These are phyloP conservation scores for Talaromyces sp. DNA, from an alignment of 2,329 filamentous ascomycete genomes.

Conservation along the genomic window DNA sequence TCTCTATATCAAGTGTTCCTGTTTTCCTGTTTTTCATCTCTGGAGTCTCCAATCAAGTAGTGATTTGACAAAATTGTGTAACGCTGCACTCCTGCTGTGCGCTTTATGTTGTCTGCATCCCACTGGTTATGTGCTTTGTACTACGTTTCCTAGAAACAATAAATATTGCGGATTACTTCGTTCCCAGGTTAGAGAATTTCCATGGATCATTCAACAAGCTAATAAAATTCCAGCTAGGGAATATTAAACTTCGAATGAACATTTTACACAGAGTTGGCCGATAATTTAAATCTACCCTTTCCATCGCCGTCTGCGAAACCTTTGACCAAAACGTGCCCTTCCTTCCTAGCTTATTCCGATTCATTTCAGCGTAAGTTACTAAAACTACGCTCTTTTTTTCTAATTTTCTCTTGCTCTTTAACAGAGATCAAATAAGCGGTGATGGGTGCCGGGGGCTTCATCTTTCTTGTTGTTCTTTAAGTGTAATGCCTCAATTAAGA, in stretches of 20 bases:
- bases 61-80: neutral
- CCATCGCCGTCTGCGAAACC: conserved; percentile 20
- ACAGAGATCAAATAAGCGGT: conserved; percentile 26
- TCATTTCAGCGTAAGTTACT: conserved; percentile 48
- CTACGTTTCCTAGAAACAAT: neutral
- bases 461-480: conserved; percentile 16
- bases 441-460: conserved; percentile 15
- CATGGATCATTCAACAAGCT: neutral
- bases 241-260: neutral
- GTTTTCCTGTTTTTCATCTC: neutral
- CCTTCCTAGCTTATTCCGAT: conserved; percentile 38
- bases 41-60: neutral
- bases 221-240: neutral
- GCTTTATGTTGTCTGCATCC: neutral
- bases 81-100: neutral
- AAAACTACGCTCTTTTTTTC: conserved; percentile 50
- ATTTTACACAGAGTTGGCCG: neutral
- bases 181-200: neutral
- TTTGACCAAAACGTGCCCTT: conserved; percentile 23
- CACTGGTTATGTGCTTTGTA: neutral
- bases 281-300: conserved; percentile 19
- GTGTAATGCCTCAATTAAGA: conserved; percentile 19
- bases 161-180: neutral
- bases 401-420: conserved; percentile 43
- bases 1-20: neutral